Evolutionary conservation across 345 rosid species (phyloP).

Genomic region (Dimocarpus longan): DNA sequence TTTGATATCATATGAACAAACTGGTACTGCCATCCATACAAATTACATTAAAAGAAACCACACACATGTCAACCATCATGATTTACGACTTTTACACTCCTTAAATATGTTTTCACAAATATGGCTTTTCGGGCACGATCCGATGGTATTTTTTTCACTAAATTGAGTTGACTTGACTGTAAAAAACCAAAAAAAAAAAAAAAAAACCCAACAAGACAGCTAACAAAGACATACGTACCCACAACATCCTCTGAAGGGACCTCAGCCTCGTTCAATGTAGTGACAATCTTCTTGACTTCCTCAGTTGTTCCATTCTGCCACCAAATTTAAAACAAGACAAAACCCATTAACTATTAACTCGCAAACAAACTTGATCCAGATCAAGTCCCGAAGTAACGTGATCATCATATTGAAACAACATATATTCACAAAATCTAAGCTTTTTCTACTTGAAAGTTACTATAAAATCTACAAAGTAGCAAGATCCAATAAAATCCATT

Average conservation of each 20-base stretch:
- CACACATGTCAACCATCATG: neutral
- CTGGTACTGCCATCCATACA: neutral
- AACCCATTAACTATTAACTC: neutral
- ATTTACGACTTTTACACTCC: neutral
- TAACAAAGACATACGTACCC: conserved; percentile 41
- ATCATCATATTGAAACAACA: neutral
- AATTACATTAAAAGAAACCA: neutral
- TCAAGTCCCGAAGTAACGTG: neutral
- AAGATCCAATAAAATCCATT: neutral
- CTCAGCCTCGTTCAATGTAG: conserved; percentile 59
- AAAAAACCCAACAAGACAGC: neutral
- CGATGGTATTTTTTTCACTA: neutral
- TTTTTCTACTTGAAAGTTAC: neutral
- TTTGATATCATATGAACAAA: neutral
- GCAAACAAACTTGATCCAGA: neutral
- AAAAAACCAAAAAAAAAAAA: no score
- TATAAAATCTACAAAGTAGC: neutral
- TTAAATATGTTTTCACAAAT: neutral
- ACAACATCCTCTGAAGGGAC: conserved; percentile 68
- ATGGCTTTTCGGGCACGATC: neutral
- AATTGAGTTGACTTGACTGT: neutral
- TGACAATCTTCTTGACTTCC: conserved; percentile 72
- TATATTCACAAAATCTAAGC: neutral
- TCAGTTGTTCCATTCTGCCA: conserved; percentile 69
- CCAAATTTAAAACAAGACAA: neutral